Conservation (phyloP, 441 rosid genomes). For the Monsonia emarginata region DNA sequence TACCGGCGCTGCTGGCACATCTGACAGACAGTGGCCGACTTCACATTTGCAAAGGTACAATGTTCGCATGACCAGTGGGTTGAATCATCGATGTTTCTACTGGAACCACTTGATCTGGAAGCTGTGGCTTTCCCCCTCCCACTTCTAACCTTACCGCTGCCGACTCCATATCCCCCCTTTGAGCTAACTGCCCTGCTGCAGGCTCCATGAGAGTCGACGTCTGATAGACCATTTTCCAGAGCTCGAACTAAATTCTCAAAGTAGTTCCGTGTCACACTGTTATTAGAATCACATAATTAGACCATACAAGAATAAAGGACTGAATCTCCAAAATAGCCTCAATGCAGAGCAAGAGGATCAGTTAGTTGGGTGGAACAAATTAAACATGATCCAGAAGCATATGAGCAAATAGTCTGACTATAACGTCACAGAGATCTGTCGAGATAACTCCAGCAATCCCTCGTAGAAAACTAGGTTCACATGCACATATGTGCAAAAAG, state of each 20-base stretch:
- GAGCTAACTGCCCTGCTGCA: conserved; percentile 43
- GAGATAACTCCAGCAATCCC: not conserved
- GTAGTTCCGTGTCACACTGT: conserved; percentile 65
- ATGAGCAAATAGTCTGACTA: not conserved
- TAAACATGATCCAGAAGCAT: not conserved
- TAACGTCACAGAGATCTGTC: not conserved
- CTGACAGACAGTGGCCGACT: conserved; percentile 48
- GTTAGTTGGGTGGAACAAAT: not conserved
- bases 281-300: conserved; percentile 11
- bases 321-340: not conserved
- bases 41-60: conserved; percentile 66
- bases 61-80: conserved; percentile 82
- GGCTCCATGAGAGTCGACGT: conserved; percentile 41
- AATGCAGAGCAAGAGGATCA: not conserved
- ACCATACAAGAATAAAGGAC: not conserved
- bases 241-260: conserved; percentile 72
- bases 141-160: conserved; percentile 40
- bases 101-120: conserved; percentile 50
- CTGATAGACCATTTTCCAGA: conserved; percentile 61
- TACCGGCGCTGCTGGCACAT: conserved; percentile 62
- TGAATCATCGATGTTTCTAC: conserved; percentile 34
- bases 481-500: not conserved
- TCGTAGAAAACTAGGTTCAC: not conserved
- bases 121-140: conserved; percentile 57
- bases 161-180: conserved; percentile 53